phyloP scores from a whole-genome alignment of 1,284 basidiomycete species.

The Fomitopsis pinicola region DNA sequence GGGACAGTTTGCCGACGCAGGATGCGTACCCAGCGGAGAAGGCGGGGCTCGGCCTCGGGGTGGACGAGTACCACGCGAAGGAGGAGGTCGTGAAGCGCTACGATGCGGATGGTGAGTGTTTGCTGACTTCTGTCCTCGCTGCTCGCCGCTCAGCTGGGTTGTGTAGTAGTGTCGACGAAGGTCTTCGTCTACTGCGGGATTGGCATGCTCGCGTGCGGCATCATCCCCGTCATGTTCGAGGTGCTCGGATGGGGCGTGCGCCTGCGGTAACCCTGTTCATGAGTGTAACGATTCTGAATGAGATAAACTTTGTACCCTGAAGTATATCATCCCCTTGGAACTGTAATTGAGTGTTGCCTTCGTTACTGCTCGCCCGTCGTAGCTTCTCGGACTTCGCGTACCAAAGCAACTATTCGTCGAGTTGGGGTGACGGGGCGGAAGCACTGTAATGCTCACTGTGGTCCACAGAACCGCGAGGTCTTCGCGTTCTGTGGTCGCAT shows the following conservation, averaged over 20 bases:
- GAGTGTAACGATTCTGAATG: not conserved
- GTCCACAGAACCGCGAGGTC: no score
- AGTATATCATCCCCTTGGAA: not conserved
- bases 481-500: no score
- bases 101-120: conserved; percentile 77
- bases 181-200: conserved; percentile 90
- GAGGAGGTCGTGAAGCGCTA: conserved; percentile 59
- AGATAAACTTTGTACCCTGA: not conserved
- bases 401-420: no score
- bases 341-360: not conserved
- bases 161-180: conserved; percentile 87
- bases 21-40: conserved; percentile 21
- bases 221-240: conserved; percentile 67
- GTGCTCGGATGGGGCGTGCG: conserved; percentile 60
- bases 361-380: not conserved
- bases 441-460: no score
- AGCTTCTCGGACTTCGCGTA: not conserved
- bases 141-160: not conserved
- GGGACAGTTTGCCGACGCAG: conserved; percentile 5
- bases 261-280: conserved; percentile 11
- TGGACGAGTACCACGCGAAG: conserved; percentile 22
- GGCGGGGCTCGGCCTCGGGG: conserved; percentile 25
- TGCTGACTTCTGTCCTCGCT: not conserved
- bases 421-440: no score
- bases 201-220: conserved; percentile 59